These are phyloP conservation scores for Nannochloris sp. DNA, from an alignment of 139 green algal genomes.

Conservation along the genomic window DNA sequence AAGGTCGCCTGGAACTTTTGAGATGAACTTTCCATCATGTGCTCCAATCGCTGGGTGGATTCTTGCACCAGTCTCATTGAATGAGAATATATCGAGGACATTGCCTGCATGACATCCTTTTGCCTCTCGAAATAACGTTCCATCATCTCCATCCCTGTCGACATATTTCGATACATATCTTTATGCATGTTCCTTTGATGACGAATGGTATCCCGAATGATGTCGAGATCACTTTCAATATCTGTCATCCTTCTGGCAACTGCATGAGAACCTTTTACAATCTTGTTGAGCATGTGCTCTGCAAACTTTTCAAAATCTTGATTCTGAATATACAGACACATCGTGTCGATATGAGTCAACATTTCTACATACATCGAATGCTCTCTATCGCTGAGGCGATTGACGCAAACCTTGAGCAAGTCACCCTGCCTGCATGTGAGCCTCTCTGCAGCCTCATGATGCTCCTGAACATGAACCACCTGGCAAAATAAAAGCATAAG, in stretches of 20 bases:
- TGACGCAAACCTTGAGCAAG: slow-evolving; percentile 16
- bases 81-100: too few relatives aligned
- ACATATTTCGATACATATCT: neutral
- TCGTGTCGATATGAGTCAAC: slow-evolving; percentile 30
- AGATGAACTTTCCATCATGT: too few relatives aligned
- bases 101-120: too few relatives aligned
- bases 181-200: too few relatives aligned
- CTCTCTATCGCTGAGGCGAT: slow-evolving; percentile 17
- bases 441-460: neutral
- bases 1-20: too few relatives aligned
- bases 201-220: neutral
- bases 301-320: slow-evolving; percentile 38
- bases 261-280: slow-evolving; percentile 15
- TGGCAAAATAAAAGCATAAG: slow-evolving; percentile 25
- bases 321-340: slow-evolving; percentile 43
- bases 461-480: slow-evolving; percentile 14
- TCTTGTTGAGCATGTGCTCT: slow-evolving; percentile 32
- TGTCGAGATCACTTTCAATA: neutral
- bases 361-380: slow-evolving; percentile 27
- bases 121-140: too few relatives aligned
- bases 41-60: too few relatives aligned
- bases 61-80: too few relatives aligned
- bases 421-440: slow-evolving; percentile 11
- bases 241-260: slow-evolving; percentile 3
- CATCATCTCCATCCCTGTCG: too few relatives aligned